Base-by-base conservation (phyloP, 257 asterid species). In the Linderniella brevidens region DNA sequence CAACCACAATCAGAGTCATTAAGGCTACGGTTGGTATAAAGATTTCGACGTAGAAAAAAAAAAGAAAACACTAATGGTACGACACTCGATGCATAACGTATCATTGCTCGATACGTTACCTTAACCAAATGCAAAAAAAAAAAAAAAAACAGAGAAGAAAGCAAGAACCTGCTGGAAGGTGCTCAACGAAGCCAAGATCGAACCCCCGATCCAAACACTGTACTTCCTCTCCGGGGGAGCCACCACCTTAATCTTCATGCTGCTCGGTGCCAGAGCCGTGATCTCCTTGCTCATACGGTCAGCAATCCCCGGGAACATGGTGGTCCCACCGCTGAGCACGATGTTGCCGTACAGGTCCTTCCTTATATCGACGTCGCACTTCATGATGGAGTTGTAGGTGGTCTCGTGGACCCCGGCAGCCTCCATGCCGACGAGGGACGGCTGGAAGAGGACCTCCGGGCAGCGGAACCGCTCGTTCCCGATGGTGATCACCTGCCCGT, bases 221-320 rank as follows among this genome's bases (percentile, higher is more conserved):
- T 68, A 68, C 58, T 68, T 68, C 75, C 75, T 68, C 16, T 68
- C 75, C 9, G 75, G 75, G 39, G 75, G 75, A 3, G 75, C 75
- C 20, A 68, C 75, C 13, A 68, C 75, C 43, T 68, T 68, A 50
- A 68, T 68, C 64, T 68, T 68, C 74, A 68, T 68, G 64, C 74
- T 68, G 11, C 70, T 68, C 11, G 70, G 74, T 15, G 74, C 74
- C 17, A 68, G 36, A 25, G 75, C 71, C 0, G 75, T 60, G 39
- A 69, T 64, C 51, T 69, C 75, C 65, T 69, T 69, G 71, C 75
- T 69, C 71, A 69, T 64, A 46, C 75, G 61, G 50, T 69, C 71
- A 54, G 71, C 68, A 46, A 69, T 69, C 7, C 75, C 75, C 11
- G 63, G 49, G 46, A 69, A 69, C 75, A 69, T 69, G 48, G 75